Base-by-base conservation (phyloP, 2,329 filamentous ascomycete species). In the Fusarium sp. region DNA sequence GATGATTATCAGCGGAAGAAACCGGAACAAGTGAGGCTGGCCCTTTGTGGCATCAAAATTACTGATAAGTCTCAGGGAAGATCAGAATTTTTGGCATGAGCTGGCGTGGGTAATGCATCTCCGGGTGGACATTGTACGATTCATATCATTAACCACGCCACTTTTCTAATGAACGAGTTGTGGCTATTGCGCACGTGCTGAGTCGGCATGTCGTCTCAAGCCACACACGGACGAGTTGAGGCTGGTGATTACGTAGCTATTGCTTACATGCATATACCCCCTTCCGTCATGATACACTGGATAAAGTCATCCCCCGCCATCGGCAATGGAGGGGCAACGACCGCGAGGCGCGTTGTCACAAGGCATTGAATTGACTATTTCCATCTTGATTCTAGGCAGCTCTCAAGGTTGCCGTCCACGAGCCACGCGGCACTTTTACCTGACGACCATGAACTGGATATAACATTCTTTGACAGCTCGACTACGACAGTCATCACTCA, bases 271-370 rank as follows among this genome's bases (percentile, higher is more conserved):
- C 58, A 65, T 63, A 53, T 24, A 7, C n/a, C n/a, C 32, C 12
- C 2, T 46, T 58, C 47, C 8, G 11, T 35, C 24, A 41, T 28
- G 8, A 7, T 13, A 15, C 5, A 39, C 48, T 4, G 55, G 44
- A 25, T 65, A 65, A 22, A 32, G 5, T 19, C 15, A 65, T 65
- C 45, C 64, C 64, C 61, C 64, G 49, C 64, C 61, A 65, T 59
- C 46, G 51, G 39, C 31, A 34, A 65, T 67, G 64, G 64, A 65
- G 64, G 64, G 64, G 64, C 64, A 67, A 67, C 61, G 29, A 40
- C 40, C 39, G 49, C 43, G 22, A 50, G 44, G 26, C 48, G 61
- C 64, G 64, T 65, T 51, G 64, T 67, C 63, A 67, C 53, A 64
- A 52, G 61, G 67, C 57, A 46, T 52, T 43, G 38, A 60, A 46